These are phyloP conservation scores for Leccinum disarticulatum DNA, from an alignment of 768 basidiomycete species.

Conservation along the genomic window DNA sequence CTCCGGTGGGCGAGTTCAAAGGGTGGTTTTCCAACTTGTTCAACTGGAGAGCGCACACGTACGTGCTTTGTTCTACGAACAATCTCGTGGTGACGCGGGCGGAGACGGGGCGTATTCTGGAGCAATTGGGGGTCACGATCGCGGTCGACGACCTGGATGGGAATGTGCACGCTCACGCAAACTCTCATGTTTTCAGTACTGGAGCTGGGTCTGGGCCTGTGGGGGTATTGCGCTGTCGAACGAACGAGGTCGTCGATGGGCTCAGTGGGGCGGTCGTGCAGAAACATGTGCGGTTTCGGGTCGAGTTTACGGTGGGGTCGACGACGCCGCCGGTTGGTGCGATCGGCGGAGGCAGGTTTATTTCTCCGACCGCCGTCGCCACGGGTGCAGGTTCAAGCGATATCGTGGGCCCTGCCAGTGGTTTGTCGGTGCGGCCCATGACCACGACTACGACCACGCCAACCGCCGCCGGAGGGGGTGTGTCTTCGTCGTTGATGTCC, in stretches of 20 bases:
- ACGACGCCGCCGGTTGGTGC: slow-evolving; percentile 9
- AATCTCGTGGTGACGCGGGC: slow-evolving; percentile 60
- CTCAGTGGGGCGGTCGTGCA: slow-evolving; percentile 43
- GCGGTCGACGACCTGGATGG: slow-evolving; percentile 50
- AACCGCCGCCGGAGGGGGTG: background rate
- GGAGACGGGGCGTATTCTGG: slow-evolving; percentile 63
- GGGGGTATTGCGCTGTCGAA: slow-evolving; percentile 48
- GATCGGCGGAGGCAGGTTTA: slow-evolving; percentile 14
- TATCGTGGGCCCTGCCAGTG: background rate
- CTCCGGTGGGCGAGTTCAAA: slow-evolving; percentile 81
- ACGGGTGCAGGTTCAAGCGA: slow-evolving; percentile 19
- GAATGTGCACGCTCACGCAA: slow-evolving; percentile 29
- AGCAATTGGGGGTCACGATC: slow-evolving; percentile 61
- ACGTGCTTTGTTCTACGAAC: slow-evolving; percentile 55
- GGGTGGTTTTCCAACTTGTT: slow-evolving; percentile 97
- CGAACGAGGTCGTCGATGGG: slow-evolving; percentile 48
- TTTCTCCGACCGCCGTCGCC: slow-evolving; percentile 20
- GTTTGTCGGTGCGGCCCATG: background rate
- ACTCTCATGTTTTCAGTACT: background rate
- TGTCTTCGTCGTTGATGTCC: slow-evolving; percentile 26
- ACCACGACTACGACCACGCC: slow-evolving; percentile 24
- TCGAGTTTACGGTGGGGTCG: slow-evolving; percentile 60
- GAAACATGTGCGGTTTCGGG: slow-evolving; percentile 80
- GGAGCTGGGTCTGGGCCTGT: slow-evolving; percentile 31
- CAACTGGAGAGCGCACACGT: slow-evolving; percentile 76